phyloP scores from a whole-genome alignment of 306 rosid genomes.

The Astragalus membranaceus region DNA sequence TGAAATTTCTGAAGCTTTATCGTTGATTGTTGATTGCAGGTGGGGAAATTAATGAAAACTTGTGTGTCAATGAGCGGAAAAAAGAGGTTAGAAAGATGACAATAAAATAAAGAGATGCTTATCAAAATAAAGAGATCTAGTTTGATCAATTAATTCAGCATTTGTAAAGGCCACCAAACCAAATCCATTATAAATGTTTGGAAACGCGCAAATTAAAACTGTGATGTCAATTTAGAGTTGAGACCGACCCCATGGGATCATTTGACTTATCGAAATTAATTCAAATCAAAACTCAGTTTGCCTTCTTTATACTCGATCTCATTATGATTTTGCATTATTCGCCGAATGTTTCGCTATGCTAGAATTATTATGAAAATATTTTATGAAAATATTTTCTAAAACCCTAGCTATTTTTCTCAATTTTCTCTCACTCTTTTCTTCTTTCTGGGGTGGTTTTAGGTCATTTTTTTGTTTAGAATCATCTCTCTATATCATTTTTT shows the following conservation, averaged over 20 bases:
- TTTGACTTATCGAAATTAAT: not conserved
- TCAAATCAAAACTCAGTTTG: not conserved
- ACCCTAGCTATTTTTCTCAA: too few relatives aligned
- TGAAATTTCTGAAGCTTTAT: too few relatives aligned
- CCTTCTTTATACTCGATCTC: not conserved
- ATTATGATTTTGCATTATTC: not conserved
- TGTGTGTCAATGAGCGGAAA: not conserved
- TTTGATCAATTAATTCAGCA: not conserved
- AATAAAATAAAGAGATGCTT: not conserved
- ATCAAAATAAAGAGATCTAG: not conserved
- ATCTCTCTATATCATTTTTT: too few relatives aligned
- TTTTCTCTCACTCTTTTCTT: too few relatives aligned
- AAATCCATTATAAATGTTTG: not conserved
- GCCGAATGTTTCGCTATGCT: constrained; percentile 19
- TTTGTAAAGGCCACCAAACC: not conserved
- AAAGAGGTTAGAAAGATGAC: not conserved
- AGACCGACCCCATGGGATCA: not conserved
- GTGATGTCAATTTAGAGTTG: not conserved
- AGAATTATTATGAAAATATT: not conserved
- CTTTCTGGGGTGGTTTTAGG: too few relatives aligned
- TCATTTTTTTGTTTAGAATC: too few relatives aligned
- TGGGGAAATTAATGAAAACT: not conserved
- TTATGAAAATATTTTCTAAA: too few relatives aligned
- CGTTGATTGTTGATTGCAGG: too few relatives aligned
- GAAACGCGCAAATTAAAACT: not conserved